Conservation (phyloP, 192 early-diverging fungal species). For the Mycoemilia scoparia region DNA sequence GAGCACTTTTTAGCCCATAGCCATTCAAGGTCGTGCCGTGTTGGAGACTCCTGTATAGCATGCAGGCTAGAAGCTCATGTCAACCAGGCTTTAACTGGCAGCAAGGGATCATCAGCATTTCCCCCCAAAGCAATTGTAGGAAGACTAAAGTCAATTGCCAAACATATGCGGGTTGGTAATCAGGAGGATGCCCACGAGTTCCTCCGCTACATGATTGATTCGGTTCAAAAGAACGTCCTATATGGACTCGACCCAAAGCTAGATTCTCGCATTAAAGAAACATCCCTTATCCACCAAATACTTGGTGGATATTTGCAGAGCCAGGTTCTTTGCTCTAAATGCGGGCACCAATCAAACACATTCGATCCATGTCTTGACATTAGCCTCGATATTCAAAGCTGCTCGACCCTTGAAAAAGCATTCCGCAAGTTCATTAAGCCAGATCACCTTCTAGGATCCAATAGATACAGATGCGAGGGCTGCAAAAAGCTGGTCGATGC, state of each 20-base stretch:
- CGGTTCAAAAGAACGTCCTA: constrained; percentile 43
- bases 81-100: constrained; percentile 25
- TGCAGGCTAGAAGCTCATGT: constrained; percentile 56
- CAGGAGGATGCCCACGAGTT: constrained; percentile 92
- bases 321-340: constrained; percentile 53
- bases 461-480: constrained; percentile 65
- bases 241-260: constrained; percentile 39
- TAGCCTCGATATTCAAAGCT: constrained; percentile 53
- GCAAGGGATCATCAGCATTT: constrained; percentile 28
- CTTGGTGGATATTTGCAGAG: constrained; percentile 73
- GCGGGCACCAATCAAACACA: constrained; percentile 54
- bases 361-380: constrained; percentile 61
- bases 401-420: constrained; percentile 42
- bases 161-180: constrained; percentile 53
- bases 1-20: constrained; percentile 41
- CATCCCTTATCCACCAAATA: constrained; percentile 54
- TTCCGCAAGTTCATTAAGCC: constrained; percentile 51
- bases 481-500: constrained; percentile 63
- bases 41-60: constrained; percentile 45
- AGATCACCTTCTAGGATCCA: constrained; percentile 44
- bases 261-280: constrained; percentile 52
- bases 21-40: constrained; percentile 42
- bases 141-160: constrained; percentile 48
- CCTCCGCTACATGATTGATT: constrained; percentile 45
- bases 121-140: constrained; percentile 45